phyloP scores from a whole-genome alignment of 1,284 basidiomycete genomes.

The Vanrija sp. region DNA sequence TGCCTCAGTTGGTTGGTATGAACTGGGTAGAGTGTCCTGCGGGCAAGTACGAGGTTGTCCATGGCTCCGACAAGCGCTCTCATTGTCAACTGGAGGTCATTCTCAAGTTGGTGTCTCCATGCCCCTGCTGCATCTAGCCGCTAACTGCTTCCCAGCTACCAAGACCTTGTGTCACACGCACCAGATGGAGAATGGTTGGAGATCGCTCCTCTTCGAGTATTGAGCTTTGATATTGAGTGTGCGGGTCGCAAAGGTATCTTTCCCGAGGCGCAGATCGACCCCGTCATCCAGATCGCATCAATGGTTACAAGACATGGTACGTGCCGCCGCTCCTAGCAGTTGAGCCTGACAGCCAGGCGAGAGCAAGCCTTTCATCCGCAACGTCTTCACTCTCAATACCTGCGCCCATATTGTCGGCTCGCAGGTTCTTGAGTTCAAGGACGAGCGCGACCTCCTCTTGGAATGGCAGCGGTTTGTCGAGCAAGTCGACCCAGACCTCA shows the following conservation, averaged over 20 bases:
- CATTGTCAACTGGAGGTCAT: constrained; percentile 81
- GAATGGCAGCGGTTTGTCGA: constrained; percentile 81
- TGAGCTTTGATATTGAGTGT: constrained; percentile 97
- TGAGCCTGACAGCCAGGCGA: constrained; percentile 65
- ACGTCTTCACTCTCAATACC: constrained; percentile 90
- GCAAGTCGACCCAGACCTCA: constrained; percentile 82
- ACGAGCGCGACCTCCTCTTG: constrained; percentile 68
- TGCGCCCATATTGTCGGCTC: constrained; percentile 92
- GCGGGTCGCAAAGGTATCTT: constrained; percentile 94
- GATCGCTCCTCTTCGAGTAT: constrained; percentile 81
- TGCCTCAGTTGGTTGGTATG: constrained; percentile 80
- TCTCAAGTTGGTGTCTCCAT: constrained; percentile 60
- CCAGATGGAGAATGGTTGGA: constrained; percentile 86
- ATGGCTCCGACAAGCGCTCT: constrained; percentile 61
- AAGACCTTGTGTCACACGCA: constrained; percentile 77
- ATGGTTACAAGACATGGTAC: constrained; percentile 93
- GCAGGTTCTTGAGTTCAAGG: constrained; percentile 78
- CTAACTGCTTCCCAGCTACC: constrained; percentile 56
- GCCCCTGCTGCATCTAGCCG: background rate
- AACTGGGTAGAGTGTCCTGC: constrained; percentile 91
- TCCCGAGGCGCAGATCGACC: constrained; percentile 79
- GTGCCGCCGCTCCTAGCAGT: constrained; percentile 13
- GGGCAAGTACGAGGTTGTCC: constrained; percentile 66
- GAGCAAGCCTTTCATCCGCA: constrained; percentile 82
- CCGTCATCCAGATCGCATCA: constrained; percentile 94